Conservation (phyloP, 2,329 filamentous ascomycete species). For the Sporothrix variecibatus region DNA sequence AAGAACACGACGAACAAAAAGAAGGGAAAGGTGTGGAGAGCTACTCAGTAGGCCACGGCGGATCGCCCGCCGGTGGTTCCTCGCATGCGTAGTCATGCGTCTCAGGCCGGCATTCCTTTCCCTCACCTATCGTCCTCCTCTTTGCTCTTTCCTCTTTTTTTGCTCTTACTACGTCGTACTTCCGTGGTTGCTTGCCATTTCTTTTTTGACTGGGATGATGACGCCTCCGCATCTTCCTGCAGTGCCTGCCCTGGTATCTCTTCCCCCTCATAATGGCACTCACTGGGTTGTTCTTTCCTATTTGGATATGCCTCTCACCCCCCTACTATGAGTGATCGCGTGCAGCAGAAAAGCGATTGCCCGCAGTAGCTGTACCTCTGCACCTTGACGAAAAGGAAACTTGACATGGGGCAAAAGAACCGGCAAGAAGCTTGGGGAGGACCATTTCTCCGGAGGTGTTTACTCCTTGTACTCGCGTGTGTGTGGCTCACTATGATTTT, state of each 20-base stretch:
- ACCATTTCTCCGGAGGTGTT: neutral
- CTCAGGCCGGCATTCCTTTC: neutral
- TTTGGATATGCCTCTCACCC: neutral
- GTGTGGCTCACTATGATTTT: neutral
- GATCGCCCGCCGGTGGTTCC: neutral
- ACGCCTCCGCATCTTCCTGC: neutral
- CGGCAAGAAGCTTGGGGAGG: neutral
- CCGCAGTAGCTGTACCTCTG: neutral
- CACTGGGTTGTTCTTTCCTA: conserved; percentile 5
- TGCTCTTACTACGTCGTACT: neutral
- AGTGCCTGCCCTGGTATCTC: neutral
- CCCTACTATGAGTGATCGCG: neutral
- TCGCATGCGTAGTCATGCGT: neutral
- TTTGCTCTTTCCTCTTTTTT: neutral
- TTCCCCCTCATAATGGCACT: neutral
- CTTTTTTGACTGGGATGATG: neutral
- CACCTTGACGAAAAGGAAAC: neutral
- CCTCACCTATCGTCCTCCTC: neutral
- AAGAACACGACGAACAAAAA: neutral
- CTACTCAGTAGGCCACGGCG: neutral
- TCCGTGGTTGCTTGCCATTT: neutral
- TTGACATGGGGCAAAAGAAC: neutral
- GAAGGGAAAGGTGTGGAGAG: neutral
- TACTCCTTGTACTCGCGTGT: neutral
- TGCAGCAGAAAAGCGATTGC: neutral